Conservation (phyloP, 2,329 filamentous ascomycete species). For the Zalaria sp. region DNA sequence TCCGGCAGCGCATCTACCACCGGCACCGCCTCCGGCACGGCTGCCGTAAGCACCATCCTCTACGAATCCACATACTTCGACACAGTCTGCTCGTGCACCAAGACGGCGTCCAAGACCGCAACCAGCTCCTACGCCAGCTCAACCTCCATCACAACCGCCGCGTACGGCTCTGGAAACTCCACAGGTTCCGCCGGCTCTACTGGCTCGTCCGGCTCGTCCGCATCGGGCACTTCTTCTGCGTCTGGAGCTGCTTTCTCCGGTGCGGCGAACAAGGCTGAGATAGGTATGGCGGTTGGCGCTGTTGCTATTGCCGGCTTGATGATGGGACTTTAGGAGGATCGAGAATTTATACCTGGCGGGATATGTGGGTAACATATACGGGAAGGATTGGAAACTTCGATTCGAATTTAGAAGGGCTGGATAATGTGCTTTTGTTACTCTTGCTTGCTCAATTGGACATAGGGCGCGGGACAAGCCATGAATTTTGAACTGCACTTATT, state of each 20-base stretch:
- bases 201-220: conserved; percentile 3
- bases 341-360: not conserved
- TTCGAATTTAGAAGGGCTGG: not conserved
- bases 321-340: conserved; percentile 2
- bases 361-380: not conserved
- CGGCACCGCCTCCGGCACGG: conserved; percentile 2
- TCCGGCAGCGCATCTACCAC: not conserved
- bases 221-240: conserved; percentile 2
- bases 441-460: not conserved
- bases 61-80: conserved; percentile 12
- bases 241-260: conserved; percentile 5
- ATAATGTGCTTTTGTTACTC: not conserved
- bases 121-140: conserved; percentile 2
- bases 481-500: no score
- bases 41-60: conserved; percentile 7
- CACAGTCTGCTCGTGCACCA: conserved; percentile 11
- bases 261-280: conserved; percentile 2
- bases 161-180: conserved; percentile 1
- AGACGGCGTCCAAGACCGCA: conserved; percentile 7
- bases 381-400: not conserved
- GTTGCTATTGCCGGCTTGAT: conserved; percentile 2
- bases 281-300: conserved; percentile 2
- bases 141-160: conserved; percentile 2
- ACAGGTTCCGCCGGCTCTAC: conserved; percentile 2
- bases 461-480: not conserved